These are phyloP conservation scores for Pisolithus sp. DNA, from an alignment of 768 basidiomycete species.

Conservation along the genomic window DNA sequence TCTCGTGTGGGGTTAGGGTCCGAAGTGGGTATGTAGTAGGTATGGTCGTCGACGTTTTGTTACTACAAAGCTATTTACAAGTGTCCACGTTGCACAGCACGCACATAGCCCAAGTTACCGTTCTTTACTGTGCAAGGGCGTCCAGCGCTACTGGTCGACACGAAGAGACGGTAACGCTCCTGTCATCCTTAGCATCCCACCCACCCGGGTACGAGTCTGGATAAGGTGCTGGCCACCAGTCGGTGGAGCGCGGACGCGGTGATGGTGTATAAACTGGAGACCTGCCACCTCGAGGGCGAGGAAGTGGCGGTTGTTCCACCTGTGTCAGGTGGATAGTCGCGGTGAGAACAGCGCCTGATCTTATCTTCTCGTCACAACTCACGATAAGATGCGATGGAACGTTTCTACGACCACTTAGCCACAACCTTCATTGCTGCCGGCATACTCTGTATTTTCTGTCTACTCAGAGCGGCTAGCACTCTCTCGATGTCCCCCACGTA, in stretches of 20 bases:
- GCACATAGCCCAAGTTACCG: constrained; percentile 26
- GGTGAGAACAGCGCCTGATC: not conserved
- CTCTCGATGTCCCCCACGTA: no score
- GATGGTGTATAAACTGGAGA: constrained; percentile 61
- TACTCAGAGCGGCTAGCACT: not conserved
- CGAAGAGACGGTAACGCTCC: constrained; percentile 48
- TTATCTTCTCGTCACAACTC: constrained; percentile 3
- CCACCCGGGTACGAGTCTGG: constrained; percentile 49
- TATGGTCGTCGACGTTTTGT: no score
- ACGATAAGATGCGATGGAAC: constrained; percentile 1
- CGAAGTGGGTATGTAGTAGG: not conserved
- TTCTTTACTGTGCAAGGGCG: constrained; percentile 56
- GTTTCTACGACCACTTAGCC: not conserved
- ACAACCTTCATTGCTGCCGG: not conserved
- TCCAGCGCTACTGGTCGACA: constrained; percentile 62
- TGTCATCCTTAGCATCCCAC: constrained; percentile 43
- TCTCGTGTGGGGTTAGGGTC: not conserved
- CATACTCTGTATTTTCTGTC: constrained; percentile 3
- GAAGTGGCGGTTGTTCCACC: constrained; percentile 78
- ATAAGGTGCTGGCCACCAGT: constrained; percentile 49
- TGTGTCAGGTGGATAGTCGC: constrained; percentile 63
- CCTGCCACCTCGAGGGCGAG: constrained; percentile 51
- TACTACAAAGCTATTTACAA: not conserved
- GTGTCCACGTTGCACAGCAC: not conserved
- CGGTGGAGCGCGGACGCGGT: constrained; percentile 79